Evolutionary conservation across 192 early-diverging fungal species (phyloP).

Genomic region (Gryganskiella cystojenkinii): DNA sequence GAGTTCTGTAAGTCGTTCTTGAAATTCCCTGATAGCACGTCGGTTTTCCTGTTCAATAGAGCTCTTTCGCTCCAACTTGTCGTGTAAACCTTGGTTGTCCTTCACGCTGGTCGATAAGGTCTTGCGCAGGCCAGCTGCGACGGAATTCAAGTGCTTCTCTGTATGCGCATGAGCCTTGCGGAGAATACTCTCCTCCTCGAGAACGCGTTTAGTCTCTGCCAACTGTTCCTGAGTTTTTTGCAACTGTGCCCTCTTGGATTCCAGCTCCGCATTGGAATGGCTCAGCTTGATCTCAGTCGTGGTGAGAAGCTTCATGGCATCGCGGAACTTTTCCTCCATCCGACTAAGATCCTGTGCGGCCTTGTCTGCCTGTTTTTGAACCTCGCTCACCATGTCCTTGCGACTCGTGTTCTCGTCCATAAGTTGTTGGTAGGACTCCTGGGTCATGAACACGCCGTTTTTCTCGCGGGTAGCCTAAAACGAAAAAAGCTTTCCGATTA

Average conservation of each 20-base stretch:
- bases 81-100: constrained; percentile 42
- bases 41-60: constrained; percentile 29
- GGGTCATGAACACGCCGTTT: constrained; percentile 83
- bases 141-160: constrained; percentile 49
- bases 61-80: constrained; percentile 35
- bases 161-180: constrained; percentile 60
- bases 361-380: constrained; percentile 34
- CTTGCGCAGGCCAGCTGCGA: constrained; percentile 45
- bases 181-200: constrained; percentile 50
- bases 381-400: constrained; percentile 44
- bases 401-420: constrained; percentile 56
- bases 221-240: constrained; percentile 28
- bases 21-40: constrained; percentile 29
- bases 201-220: constrained; percentile 26
- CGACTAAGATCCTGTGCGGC: constrained; percentile 43
- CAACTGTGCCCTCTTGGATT: constrained; percentile 34
- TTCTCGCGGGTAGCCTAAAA: constrained; percentile 78
- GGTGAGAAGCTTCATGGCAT: constrained; percentile 38
- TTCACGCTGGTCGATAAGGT: constrained; percentile 46
- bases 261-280: constrained; percentile 38
- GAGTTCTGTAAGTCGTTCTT: constrained; percentile 18
- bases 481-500: not conserved
- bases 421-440: constrained; percentile 70
- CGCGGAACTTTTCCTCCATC: constrained; percentile 52
- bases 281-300: constrained; percentile 43